Base-by-base conservation (phyloP, 192 early-diverging fungal species). In the Lobosporangium transversale region DNA sequence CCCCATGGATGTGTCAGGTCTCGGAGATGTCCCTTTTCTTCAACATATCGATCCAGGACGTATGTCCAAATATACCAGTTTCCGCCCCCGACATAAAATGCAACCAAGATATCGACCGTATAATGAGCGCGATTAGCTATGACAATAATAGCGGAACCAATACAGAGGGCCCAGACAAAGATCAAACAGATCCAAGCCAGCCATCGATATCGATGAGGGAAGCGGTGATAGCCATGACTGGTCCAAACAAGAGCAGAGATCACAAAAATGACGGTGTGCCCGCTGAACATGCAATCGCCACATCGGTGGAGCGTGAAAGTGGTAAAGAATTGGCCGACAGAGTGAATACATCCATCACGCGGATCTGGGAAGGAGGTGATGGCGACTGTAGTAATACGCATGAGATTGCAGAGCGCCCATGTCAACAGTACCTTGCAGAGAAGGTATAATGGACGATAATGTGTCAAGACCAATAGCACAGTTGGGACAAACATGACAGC, bases 101-200 rank as follows among this genome's bases (percentile, higher is more conserved):
- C 89, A 18, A 90, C 68, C 53, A 90, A 32, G 7, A 90, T 86
- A 36, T 90, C 87, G 20, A 83, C 81, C 0, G 85, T 86, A 55
- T 90, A 90, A 60, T 90, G 89, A 2, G 89, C 86, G 15, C 86
- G 80, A 49, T 90, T 90, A 15, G 87, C 84, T 56, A 90, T 81
- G 3, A 90, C 84, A 21, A 88, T 61, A 6, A 90, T 68, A 21
- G 85, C 84, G 0, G 85, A 86, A 11, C 83, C 89, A 23, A 88
- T 79, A 60, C 82, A 83, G 29, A 86, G 62, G 5, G 47, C 54
- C 81, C 81, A 86, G 17, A 84, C 73, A 24, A 86, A 69, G 26
- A 79, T 35, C 12, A 82, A 62, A 35, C 76, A 65, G 10, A 73
- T 54, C 10, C 79, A 64, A 2, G 83, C 85, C 11, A 85, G 47